A percentile compares a stretch with the other conserved stretches of the same genome.
Conservation (phyloP, 2,329 filamentous ascomycete species). For the Talaromyces piceae region DNA sequence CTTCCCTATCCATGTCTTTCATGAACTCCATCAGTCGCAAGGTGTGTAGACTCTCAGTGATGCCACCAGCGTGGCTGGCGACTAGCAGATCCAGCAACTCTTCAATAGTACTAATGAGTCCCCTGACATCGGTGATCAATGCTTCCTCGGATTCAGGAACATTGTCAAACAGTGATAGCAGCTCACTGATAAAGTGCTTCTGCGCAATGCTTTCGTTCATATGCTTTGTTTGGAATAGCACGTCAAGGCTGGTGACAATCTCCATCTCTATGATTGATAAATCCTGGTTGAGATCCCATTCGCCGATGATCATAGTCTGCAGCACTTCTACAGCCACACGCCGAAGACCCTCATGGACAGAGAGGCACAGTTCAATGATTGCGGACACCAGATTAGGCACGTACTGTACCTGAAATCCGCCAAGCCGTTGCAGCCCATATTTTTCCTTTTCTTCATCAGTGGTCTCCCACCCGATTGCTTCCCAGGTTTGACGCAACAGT, state of each 20-base stretch:
- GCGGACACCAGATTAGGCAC: constrained; percentile 85
- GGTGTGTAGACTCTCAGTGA: constrained; percentile 78
- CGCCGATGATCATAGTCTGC: constrained; percentile 96
- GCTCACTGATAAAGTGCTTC: constrained; percentile 83
- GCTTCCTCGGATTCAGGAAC: constrained; percentile 63
- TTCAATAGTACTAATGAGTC: constrained; percentile 76
- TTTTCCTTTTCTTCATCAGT: constrained; percentile 67
- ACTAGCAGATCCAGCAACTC: constrained; percentile 86
- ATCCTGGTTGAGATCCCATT: constrained; percentile 94
- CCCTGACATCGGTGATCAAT: constrained; percentile 66
- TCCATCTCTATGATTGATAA: constrained; percentile 87
- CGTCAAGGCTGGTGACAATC: constrained; percentile 89
- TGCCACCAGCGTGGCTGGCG: constrained; percentile 70
- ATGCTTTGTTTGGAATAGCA: constrained; percentile 80
- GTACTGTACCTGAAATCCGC: constrained; percentile 97
- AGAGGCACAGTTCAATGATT: constrained; percentile 88
- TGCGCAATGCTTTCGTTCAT: constrained; percentile 83
- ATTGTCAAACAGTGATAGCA: constrained; percentile 71
- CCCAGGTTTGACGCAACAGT: constrained; percentile 77
- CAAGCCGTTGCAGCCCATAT: constrained; percentile 76
- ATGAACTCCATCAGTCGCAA: constrained; percentile 92
- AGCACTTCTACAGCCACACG: constrained; percentile 87
- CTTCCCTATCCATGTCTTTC: constrained; percentile 92
- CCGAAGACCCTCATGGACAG: constrained; percentile 85
- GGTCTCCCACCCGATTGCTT: constrained; percentile 94